Percentiles rank a stretch among this genome's conserved stretches.
Evolutionary conservation across 306 rosid species (phyloP).

Genomic region (Crataegus laevigata): DNA sequence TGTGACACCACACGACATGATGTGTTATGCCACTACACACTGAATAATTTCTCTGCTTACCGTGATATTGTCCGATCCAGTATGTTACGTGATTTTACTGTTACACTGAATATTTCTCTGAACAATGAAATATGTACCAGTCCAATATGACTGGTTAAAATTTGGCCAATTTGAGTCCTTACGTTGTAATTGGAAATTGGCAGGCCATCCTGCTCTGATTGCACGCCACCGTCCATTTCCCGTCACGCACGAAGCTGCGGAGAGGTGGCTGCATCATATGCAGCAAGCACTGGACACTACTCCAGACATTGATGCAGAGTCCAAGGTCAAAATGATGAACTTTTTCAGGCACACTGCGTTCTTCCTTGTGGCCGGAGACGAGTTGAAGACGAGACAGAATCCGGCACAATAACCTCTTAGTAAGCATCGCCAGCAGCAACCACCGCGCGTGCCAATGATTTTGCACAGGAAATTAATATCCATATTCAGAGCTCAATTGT

Average conservation of each 20-base stretch:
- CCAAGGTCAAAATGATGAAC: slow-evolving; percentile 55
- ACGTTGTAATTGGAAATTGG: neutral
- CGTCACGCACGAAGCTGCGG: slow-evolving; percentile 62
- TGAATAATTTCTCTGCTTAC: no score
- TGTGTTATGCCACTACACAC: no score
- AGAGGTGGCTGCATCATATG: slow-evolving; percentile 89
- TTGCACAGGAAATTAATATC: neutral
- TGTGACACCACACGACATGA: neutral
- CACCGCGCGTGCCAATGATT: slow-evolving; percentile 22
- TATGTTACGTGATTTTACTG: neutral
- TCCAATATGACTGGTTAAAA: neutral
- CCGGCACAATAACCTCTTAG: slow-evolving; percentile 25
- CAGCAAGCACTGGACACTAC: slow-evolving; percentile 59
- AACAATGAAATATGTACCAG: neutral
- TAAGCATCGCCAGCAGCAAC: slow-evolving; percentile 42
- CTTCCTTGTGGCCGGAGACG: slow-evolving; percentile 81
- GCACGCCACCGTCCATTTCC: slow-evolving; percentile 78
- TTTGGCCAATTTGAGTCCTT: no score
- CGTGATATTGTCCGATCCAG: neutral
- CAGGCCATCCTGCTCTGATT: slow-evolving; percentile 93
- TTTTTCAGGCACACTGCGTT: slow-evolving; percentile 88
- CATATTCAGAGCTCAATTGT: neutral
- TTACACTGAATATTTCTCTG: neutral
- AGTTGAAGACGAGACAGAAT: slow-evolving; percentile 46
- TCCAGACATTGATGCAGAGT: slow-evolving; percentile 55